Evolutionary conservation across 768 basidiomycete genomes (phyloP), one percentile per base, ranked within the genome.

Genomic region (Tricholoma furcatifolium): DNA sequence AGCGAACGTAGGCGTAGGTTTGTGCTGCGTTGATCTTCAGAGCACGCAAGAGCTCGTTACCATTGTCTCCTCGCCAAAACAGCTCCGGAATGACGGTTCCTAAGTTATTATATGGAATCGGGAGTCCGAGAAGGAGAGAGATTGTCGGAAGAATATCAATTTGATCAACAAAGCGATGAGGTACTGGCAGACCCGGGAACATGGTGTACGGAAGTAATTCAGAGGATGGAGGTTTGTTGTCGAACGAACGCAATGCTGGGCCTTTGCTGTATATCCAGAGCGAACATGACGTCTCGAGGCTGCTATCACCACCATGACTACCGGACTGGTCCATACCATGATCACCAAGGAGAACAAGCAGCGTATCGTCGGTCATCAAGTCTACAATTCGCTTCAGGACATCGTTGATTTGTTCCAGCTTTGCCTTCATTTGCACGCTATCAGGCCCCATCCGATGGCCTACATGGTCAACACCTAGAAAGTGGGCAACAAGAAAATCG

Each of bases 241-340:
- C 53, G 39, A 63, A 66, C 9, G 75, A 73, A 31, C 27, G 3
- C 3, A 93, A 66, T 0, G 76, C 64, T 0, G 69, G 69, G 0
- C 82, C 79, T 66, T 95, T 96, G 72, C 88, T 90, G 71, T 97
- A 99, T 41, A 98, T 72, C 96, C 96, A 98, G 35, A 96, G 69
- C 0, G 80, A 93, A 1, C 93, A 76, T 10, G 89, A 87, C 0
- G 92, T 92, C 65, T 99, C 96, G 24, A 88, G 78, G 4, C 74
- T 73, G 1, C 87, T 86, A 61, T 98, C 97, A 1, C 97, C 96
- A 0, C 97, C 97, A 60, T 98, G 96, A 61, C 98, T 95, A 1
- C 97, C 97, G 17, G 88, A 80, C 35, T 80, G 75, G 62, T 98
- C 94, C 97, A 99, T 98, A 0, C 97, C 97, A 62, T 98, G 97